These are phyloP conservation scores for Alectoria sarmentosa DNA, from an alignment of 495 filamentous ascomycete species.

Conservation along the genomic window DNA sequence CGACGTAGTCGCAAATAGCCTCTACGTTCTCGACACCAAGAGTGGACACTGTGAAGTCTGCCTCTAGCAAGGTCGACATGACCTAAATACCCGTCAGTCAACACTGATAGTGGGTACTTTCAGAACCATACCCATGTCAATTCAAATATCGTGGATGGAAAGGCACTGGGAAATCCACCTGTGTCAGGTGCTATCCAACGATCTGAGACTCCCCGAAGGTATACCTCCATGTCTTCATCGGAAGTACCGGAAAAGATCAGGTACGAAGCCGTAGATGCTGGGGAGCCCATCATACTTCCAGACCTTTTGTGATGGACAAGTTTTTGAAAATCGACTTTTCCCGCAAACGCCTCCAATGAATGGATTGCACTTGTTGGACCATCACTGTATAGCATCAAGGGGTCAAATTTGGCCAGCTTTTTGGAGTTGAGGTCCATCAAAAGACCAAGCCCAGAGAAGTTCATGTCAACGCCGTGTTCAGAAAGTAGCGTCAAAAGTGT, in stretches of 20 bases:
- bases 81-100: not conserved
- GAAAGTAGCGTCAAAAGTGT: no score
- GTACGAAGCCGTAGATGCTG: constrained; percentile 37
- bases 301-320: constrained; percentile 31
- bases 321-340: constrained; percentile 33
- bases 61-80: no score
- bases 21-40: no score
- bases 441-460: no score
- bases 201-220: constrained; percentile 21
- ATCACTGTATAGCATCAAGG: constrained; percentile 29
- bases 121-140: constrained; percentile 26
- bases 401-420: constrained; percentile 31
- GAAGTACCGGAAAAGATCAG: constrained; percentile 35
- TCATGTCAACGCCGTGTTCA: no score
- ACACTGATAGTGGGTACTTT: no score
- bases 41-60: not conserved
- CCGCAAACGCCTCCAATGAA: constrained; percentile 38
- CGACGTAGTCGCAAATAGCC: no score
- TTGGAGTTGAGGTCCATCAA: no score
- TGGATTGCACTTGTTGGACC: constrained; percentile 26
- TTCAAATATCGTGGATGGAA: constrained; percentile 32
- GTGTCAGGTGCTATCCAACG: constrained; percentile 8
- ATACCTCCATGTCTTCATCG: constrained; percentile 36
- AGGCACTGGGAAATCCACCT: constrained; percentile 28
- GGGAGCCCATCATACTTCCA: constrained; percentile 35